Evolutionary conservation across 2,329 filamentous ascomycete species (phyloP).

Genomic region (Penicillium sp.): DNA sequence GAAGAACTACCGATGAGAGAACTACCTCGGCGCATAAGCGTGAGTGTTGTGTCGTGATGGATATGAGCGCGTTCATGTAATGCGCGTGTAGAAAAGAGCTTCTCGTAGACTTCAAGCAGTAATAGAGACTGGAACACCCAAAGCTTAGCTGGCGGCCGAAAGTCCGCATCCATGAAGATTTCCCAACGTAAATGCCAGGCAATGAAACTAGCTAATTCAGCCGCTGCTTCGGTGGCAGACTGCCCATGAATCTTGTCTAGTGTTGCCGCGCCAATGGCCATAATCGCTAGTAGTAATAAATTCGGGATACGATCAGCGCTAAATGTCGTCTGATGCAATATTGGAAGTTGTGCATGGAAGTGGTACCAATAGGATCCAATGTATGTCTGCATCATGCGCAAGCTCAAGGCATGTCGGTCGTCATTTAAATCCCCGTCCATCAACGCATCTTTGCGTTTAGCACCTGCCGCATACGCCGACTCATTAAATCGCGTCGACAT

Average conservation of each 20-base stretch:
- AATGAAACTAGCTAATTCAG: conserved; percentile 81
- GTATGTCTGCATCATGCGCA: conserved; percentile 94
- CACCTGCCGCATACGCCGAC: conserved; percentile 68
- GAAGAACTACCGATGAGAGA: conserved; percentile 84
- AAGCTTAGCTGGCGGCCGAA: conserved; percentile 85
- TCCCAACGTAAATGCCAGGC: conserved; percentile 95
- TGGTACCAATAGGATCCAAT: conserved; percentile 92
- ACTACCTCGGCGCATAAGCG: conserved; percentile 88
- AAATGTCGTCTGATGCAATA: conserved; percentile 92
- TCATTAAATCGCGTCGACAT: conserved; percentile 81
- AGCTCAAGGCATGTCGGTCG: conserved; percentile 65
- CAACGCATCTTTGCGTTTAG: conserved; percentile 72
- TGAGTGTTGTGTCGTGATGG: conserved; percentile 92
- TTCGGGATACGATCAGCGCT: conserved; percentile 82
- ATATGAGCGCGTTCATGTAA: conserved; percentile 94
- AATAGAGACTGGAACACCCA: conserved; percentile 94
- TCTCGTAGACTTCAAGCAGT: conserved; percentile 89
- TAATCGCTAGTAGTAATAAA: conserved; percentile 79
- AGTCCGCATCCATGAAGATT: conserved; percentile 87
- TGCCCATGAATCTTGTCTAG: conserved; percentile 77
- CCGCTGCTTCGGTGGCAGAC: conserved; percentile 70
- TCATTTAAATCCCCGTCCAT: conserved; percentile 72
- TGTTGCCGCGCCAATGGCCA: conserved; percentile 87
- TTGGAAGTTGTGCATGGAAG: conserved; percentile 90
- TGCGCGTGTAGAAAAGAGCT: conserved; percentile 91